These are phyloP conservation scores for Stephanocyclus meneghinianus DNA, from an alignment of 352 stramenopile species.

Conservation along the genomic window DNA sequence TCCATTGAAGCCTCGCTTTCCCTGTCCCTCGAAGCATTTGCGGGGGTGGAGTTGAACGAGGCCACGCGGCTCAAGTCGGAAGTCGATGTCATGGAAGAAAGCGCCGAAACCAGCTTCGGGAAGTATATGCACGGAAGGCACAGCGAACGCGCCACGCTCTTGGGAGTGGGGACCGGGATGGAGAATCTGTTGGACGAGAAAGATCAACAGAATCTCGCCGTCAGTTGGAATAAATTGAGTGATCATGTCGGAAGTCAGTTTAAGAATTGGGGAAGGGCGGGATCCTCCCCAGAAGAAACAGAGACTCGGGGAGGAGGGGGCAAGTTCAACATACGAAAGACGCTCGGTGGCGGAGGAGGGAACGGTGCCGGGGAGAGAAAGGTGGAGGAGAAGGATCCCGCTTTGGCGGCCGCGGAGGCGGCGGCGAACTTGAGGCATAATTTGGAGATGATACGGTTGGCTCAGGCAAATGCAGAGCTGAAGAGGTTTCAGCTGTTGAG, in stretches of 20 bases:
- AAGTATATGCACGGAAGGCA: constrained; percentile 75
- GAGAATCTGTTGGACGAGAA: constrained; percentile 28
- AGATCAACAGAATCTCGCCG: constrained; percentile 49
- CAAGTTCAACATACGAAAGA: neutral
- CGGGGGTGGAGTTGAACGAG: constrained; percentile 60
- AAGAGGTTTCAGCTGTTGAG: constrained; percentile 79
- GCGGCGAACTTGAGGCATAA: constrained; percentile 71
- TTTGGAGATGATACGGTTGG: constrained; percentile 74
- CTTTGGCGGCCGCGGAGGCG: constrained; percentile 54
- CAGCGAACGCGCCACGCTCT: constrained; percentile 47
- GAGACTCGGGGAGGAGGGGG: constrained; percentile 9
- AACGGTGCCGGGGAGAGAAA: constrained; percentile 24
- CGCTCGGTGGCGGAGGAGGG: neutral
- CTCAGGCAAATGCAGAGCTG: constrained; percentile 73
- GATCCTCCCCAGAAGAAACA: constrained; percentile 7
- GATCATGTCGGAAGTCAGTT: constrained; percentile 74
- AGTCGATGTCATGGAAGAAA: constrained; percentile 67
- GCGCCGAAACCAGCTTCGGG: constrained; percentile 64
- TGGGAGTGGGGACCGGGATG: constrained; percentile 18
- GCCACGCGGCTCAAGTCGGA: constrained; percentile 59
- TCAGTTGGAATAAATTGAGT: constrained; percentile 74
- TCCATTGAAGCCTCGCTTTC: constrained; percentile 72
- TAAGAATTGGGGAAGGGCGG: constrained; percentile 46
- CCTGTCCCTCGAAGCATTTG: constrained; percentile 68
- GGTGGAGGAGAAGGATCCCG: constrained; percentile 54